These are phyloP conservation scores for Globisporangium paddicum DNA, from an alignment of 352 stramenopile species.

Conservation along the genomic window DNA sequence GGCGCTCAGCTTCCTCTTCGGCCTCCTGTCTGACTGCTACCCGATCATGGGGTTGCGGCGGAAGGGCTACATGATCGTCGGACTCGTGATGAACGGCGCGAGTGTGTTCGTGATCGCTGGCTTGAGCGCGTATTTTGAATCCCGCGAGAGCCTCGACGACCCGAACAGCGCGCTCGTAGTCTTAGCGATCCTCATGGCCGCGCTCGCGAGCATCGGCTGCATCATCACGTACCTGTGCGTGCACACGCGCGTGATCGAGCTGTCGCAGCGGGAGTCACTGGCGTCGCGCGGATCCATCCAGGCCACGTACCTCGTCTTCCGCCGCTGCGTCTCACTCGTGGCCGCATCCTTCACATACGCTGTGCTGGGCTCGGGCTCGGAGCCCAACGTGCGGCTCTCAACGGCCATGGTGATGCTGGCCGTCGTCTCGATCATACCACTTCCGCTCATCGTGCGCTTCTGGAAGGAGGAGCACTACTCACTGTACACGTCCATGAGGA, in stretches of 20 bases:
- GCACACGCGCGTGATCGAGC: constrained; percentile 35
- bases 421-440: constrained; percentile 21
- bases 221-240: constrained; percentile 42
- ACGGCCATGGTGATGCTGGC: constrained; percentile 26
- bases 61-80: constrained; percentile 91
- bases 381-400: constrained; percentile 21
- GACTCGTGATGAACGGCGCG: constrained; percentile 59
- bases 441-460: constrained; percentile 26
- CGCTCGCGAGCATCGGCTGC: constrained; percentile 26
- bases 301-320: constrained; percentile 34
- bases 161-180: constrained; percentile 14
- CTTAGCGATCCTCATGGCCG: constrained; percentile 23
- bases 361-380: constrained; percentile 6
- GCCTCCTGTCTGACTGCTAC: constrained; percentile 87
- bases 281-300: constrained; percentile 21
- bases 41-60: constrained; percentile 87
- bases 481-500: constrained; percentile 24
- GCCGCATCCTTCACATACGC: constrained; percentile 15
- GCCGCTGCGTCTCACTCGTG: constrained; percentile 18
- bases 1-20: constrained; percentile 87
- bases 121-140: constrained; percentile 45
- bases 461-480: constrained; percentile 36
- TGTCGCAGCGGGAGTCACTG: constrained; percentile 36
- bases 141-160: constrained; percentile 7
- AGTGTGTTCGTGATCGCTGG: constrained; percentile 50